These are phyloP conservation scores for Geotrichum fermentans DNA, from an alignment of 1,139 yeast species.

Conservation along the genomic window DNA sequence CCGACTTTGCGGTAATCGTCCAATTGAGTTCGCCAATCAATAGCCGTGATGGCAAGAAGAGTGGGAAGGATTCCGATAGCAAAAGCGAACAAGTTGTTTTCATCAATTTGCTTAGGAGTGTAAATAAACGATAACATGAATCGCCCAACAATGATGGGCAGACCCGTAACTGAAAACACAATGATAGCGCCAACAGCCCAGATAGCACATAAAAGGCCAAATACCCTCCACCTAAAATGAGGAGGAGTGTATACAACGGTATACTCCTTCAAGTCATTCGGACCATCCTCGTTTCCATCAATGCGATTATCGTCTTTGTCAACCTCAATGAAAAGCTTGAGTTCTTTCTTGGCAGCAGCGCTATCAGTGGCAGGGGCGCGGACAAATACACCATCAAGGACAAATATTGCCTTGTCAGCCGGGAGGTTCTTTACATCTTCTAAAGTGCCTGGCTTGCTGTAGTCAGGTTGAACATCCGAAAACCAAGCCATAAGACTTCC, in stretches of 20 bases:
- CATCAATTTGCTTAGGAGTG: slow-evolving; percentile 7
- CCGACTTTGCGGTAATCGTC: neutral
- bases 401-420: slow-evolving; percentile 25
- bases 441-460: slow-evolving; percentile 51
- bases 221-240: slow-evolving; percentile 56
- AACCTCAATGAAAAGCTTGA: slow-evolving; percentile 74
- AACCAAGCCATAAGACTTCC: slow-evolving; percentile 47
- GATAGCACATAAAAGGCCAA: slow-evolving; percentile 51
- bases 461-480: slow-evolving; percentile 51
- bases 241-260: slow-evolving; percentile 87
- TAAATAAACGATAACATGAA: slow-evolving; percentile 5
- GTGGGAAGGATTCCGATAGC: slow-evolving; percentile 21
- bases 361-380: slow-evolving; percentile 86
- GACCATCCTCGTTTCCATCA: slow-evolving; percentile 42
- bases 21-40: slow-evolving; percentile 5
- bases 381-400: slow-evolving; percentile 71
- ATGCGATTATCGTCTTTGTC: slow-evolving; percentile 70
- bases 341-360: slow-evolving; percentile 53
- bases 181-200: slow-evolving; percentile 68
- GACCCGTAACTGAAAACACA: slow-evolving; percentile 29
- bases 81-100: slow-evolving; percentile 22
- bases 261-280: slow-evolving; percentile 51
- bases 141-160: slow-evolving; percentile 37
- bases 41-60: slow-evolving; percentile 10
- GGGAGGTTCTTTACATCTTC: slow-evolving; percentile 41